phyloP scores from a whole-genome alignment of 75 land plant species.

The Ceratopteris richardii region DNA sequence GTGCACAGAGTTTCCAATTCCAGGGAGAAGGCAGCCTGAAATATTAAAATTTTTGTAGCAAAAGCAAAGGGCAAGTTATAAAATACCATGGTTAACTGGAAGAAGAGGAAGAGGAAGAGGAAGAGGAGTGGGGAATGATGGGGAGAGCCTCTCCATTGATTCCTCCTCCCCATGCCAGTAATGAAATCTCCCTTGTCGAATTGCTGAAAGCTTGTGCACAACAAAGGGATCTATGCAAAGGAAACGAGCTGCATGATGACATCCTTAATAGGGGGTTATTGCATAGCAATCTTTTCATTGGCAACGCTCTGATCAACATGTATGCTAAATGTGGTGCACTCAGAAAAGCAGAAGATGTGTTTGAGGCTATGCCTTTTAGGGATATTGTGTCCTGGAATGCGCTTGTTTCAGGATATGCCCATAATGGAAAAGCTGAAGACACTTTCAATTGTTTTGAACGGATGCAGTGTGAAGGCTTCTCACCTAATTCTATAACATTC shows the following conservation, averaged over 20 bases:
- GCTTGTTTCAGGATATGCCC: slow-evolving; percentile 16
- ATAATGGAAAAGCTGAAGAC: background rate
- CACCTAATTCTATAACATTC: slow-evolving; percentile 9
- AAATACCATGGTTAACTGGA: too few species aligned
- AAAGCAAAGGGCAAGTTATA: too few species aligned
- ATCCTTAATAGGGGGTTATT: background rate
- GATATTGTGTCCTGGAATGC: slow-evolving; percentile 12
- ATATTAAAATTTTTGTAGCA: too few species aligned
- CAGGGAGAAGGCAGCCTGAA: too few species aligned
- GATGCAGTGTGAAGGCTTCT: slow-evolving; percentile 5
- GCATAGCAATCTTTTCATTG: background rate
- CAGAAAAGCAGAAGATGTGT: slow-evolving; percentile 6
- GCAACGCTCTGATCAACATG: slow-evolving; percentile 15
- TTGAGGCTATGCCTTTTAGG: slow-evolving; percentile 1
- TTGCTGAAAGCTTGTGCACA: background rate
- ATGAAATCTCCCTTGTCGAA: background rate
- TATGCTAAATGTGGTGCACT: slow-evolving; percentile 17
- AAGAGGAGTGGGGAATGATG: too few species aligned
- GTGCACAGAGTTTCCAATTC: too few species aligned
- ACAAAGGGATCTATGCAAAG: background rate
- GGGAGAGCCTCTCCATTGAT: too few species aligned
- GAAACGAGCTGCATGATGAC: background rate
- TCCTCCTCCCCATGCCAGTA: too few species aligned
- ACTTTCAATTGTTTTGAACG: slow-evolving; percentile 10
- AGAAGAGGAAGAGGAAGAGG: too few species aligned